Base-by-base conservation (phyloP, 805 yeast species). In the Tetrapisispora nanseiensis region DNA sequence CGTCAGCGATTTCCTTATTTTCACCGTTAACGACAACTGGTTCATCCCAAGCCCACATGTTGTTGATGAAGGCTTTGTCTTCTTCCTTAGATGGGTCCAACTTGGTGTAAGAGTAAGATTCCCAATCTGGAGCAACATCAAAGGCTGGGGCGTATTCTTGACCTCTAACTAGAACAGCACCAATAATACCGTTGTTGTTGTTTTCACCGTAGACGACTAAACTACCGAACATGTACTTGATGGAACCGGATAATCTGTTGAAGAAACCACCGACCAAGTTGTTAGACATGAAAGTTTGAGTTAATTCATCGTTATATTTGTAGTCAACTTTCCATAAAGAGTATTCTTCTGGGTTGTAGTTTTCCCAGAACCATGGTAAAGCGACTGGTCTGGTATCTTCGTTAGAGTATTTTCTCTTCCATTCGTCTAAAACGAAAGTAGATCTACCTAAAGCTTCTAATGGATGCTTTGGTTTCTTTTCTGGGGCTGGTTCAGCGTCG, bases 61-160 rank as follows among this genome's bases (percentile, higher is more conserved):
- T 86, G 70, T 84, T 74, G 59, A 92, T 67, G 63, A 86, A 85
- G 52, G 73, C 84, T 71, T 75, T 82, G 75, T 76, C 85, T 65
- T 76, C 92, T 54, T 78, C 78, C 54, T 78, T 77, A 58, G 86
- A 59, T 47, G 83, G 75, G 64, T 90, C 97, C 64, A 90, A 76
- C 75, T 84, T 80, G 64, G 78, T 69, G 84, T 76, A 86, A 46
- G 66, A 64, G 73, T 86, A 90, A 41, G 96, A 86, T 73, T 90
- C 97, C 95, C 95, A 87, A 72, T 90, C 98, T 70, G 97, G 97
- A 63, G 97, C 98, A 67, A 92, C 97, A 52, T 90, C 84, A 63
- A 90, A 86, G 50, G 96, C 98, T 67, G 97, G 95, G 44, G 57
- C 76, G 63, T 57, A 70, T 49, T 90, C 95, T 70, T 90, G 86